Evolutionary conservation across 2,329 filamentous ascomycete species (phyloP), one percentile per base, ranked within the genome.

Genomic region (Monosporascus sp.): DNA sequence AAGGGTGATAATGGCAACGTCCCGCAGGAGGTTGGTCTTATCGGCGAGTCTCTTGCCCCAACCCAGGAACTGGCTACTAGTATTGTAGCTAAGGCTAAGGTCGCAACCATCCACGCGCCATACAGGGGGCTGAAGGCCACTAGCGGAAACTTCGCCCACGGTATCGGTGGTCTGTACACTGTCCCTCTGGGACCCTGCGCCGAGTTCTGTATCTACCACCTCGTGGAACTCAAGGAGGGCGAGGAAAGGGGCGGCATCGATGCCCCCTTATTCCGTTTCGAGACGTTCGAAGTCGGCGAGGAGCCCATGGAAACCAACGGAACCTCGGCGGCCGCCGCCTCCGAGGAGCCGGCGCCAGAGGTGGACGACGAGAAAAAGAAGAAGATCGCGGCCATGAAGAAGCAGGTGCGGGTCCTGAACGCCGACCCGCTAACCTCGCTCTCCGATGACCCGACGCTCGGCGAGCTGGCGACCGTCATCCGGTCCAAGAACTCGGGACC

Each of bases 401-500:
- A 4, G 55, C 36, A 58, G 18, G 41, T 3, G 3, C 7, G 31
- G 39, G 9, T 54, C 53, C 17, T 49, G 25, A 0, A 56, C 50
- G 3, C 53, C 62, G 1, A 43, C 9, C 39, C 39, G n/a, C 18
- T 43, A 20, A 43, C 39, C 11, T 43, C 17, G 8, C 39, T 43
- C 39, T 43, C 39, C n/a, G 39, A 18, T 14, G 39, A 24, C 18
- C 39, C 18, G 9, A 51, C 46, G 5, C 48, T 59, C 11, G 62
- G 67, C 0, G 71, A 75, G 27, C 48, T 78, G 3, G 71, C 74
- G 0, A 66, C 63, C 2, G 58, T 80, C 0, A 43, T 43, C 8
- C 70, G 77, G 0, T 77, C 74, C n/a, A 82, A 81, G 59, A 80
- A 79, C 44, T 67, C 76, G 0, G 77, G 77, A 0, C 77, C 78